Evolutionary conservation across 2,329 filamentous ascomycete species (phyloP), one percentile per base, ranked within the genome.

Genomic region (Didymella pinodella): DNA sequence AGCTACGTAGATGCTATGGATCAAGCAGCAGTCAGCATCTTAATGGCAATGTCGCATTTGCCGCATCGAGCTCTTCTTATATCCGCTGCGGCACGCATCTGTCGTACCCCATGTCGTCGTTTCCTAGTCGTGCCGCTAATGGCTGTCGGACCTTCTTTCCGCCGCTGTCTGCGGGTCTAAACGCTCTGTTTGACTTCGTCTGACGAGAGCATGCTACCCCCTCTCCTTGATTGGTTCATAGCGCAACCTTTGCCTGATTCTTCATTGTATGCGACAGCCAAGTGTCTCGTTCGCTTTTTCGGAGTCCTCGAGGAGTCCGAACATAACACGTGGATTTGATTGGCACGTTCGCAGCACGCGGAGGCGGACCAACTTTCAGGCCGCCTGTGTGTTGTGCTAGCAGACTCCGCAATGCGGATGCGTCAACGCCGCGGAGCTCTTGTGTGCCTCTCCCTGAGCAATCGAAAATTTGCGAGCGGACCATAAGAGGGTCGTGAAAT

Each of bases 391-490:
- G 14, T 7, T 14, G 20, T 40, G 20, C 38, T 29, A n/a, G 16
- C 46, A 31, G 43, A n/a, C 3, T n/a, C 48, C 31, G 44, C 49
- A 22, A 28, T 38, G 18, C 49, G 31, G 45, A 22, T 40, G 25
- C 14, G 20, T 36, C 45, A 40, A 58, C 26, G 8, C 48, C 20
- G 52, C 48, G 43, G 54, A 57, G 20, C 28, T 48, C 48, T 48
- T 43, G 34, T 29, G 10, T 41, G 16, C 7, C 34, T 12, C 31
- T 32, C 4, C 20, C n/a, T 26, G 29, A 54, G 12, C 14, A 6
- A 32, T 25, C 54, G 28, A 50, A 54, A 58, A 41, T 54, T 50
- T 49, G 46, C 40, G 8, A 38, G 56, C 54, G 50, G 55, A 32
- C 46, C 45, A 18, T 22, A 48, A 32, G 44, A 58, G 29, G 44